A percentile compares a stretch with the other conserved stretches of the same genome.
Conservation (phyloP, 495 filamentous ascomycete species). For the Aspergillus egyptiacus region DNA sequence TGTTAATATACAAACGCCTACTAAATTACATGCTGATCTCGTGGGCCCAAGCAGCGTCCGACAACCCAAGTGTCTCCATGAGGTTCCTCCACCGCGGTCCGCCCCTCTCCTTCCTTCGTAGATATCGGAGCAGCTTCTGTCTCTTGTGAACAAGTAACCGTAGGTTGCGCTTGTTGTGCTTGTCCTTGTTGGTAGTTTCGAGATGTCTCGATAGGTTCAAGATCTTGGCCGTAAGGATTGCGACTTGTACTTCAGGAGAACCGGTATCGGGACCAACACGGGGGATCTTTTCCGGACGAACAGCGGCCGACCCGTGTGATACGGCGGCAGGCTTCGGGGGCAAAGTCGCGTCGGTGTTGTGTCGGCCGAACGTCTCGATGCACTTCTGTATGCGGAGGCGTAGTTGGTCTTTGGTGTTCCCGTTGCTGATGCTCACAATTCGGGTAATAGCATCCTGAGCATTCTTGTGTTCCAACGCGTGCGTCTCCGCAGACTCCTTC, state of each 20-base stretch:
- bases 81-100: conserved; percentile 82
- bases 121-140: conserved; percentile 79
- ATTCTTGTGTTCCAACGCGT: conserved; percentile 29
- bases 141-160: conserved; percentile 78
- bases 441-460: conserved; percentile 60
- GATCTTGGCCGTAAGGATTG: conserved; percentile 95
- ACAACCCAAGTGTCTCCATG: conserved; percentile 74
- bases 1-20: conserved; percentile 12
- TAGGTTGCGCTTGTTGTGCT: conserved; percentile 89
- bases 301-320: conserved; percentile 21
- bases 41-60: conserved; percentile 77
- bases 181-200: conserved; percentile 59
- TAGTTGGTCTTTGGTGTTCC: conserved; percentile 65
- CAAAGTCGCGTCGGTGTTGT: conserved; percentile 72
- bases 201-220: conserved; percentile 61
- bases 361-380: conserved; percentile 82
- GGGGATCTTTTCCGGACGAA: conserved; percentile 46
- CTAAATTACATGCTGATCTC: conserved; percentile 67
- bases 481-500: conserved; percentile 25
- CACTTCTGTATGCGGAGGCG: conserved; percentile 76
- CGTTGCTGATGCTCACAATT: conserved; percentile 69
- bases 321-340: conserved; percentile 45
- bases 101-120: conserved; percentile 84
- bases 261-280: conserved; percentile 87
- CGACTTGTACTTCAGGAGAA: conserved; percentile 90